These are phyloP conservation scores for Colletotrichum sojae DNA, from an alignment of 2,329 filamentous ascomycete genomes.

Conservation along the genomic window DNA sequence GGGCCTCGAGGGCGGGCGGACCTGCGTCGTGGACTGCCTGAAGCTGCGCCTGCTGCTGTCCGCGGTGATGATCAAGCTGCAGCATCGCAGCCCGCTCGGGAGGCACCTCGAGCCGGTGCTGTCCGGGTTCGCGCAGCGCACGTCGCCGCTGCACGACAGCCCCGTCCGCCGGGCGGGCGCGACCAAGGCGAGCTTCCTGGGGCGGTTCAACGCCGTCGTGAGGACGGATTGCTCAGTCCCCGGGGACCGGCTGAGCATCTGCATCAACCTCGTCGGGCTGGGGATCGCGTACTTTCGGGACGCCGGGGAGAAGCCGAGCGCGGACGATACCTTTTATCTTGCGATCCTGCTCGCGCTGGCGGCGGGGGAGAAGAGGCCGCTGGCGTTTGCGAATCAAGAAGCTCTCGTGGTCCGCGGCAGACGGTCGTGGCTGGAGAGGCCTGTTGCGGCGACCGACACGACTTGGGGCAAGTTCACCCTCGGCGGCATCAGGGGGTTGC, in stretches of 20 bases:
- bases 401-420: conserved; percentile 1
- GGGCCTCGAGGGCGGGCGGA: background rate
- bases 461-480: conserved; percentile 21
- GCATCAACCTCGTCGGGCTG: conserved; percentile 25
- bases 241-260: conserved; percentile 19
- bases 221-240: conserved; percentile 23
- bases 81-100: conserved; percentile 2
- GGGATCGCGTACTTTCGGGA: conserved; percentile 24
- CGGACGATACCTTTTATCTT: conserved; percentile 22
- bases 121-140: conserved; percentile 21
- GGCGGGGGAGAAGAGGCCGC: conserved; percentile 15
- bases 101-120: conserved; percentile 20
- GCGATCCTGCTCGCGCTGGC: conserved; percentile 15
- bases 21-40: conserved; percentile 8
- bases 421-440: conserved; percentile 9
- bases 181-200: conserved; percentile 23
- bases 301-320: background rate
- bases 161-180: background rate
- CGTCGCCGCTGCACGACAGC: conserved; percentile 19
- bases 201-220: conserved; percentile 23
- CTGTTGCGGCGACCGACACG: conserved; percentile 19
- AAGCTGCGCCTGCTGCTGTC: conserved; percentile 10
- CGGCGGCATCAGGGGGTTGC: conserved; percentile 1
- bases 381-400: conserved; percentile 15
- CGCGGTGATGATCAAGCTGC: background rate